Conservation (phyloP, 805 yeast genomes). For the Candida ipomoeae region DNA sequence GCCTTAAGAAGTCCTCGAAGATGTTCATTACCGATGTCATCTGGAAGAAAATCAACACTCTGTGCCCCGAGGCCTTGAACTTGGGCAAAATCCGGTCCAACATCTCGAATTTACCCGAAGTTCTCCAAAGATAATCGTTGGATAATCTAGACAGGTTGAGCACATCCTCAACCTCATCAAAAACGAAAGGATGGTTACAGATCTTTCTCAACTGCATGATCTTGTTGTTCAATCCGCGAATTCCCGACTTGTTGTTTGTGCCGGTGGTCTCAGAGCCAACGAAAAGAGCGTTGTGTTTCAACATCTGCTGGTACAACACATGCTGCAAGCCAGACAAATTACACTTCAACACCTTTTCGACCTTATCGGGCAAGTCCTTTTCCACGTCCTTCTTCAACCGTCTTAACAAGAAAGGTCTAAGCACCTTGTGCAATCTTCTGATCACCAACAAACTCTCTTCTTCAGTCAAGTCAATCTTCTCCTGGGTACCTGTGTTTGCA, state of each 20-base stretch:
- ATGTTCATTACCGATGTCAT: constrained; percentile 90
- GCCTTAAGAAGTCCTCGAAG: constrained; percentile 77
- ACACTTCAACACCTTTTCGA: constrained; percentile 79
- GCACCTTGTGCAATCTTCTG: constrained; percentile 80
- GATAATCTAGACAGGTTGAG: constrained; percentile 61
- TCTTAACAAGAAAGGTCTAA: constrained; percentile 79
- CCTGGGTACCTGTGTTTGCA: constrained; percentile 80
- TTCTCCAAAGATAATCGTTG: constrained; percentile 68
- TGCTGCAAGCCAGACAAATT: constrained; percentile 69
- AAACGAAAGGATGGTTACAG: constrained; percentile 85
- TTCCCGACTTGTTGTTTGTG: constrained; percentile 49
- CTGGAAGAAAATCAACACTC: constrained; percentile 79
- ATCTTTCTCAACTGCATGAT: constrained; percentile 83
- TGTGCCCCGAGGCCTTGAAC: constrained; percentile 67
- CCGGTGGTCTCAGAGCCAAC: constrained; percentile 60
- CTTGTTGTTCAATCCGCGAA: constrained; percentile 75
- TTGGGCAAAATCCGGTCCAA: constrained; percentile 73
- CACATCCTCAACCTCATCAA: constrained; percentile 73
- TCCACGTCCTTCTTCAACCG: constrained; percentile 85
- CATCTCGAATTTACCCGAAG: constrained; percentile 76
- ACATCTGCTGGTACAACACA: constrained; percentile 71
- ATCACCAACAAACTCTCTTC: constrained; percentile 81
- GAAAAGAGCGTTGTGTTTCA: constrained; percentile 65
- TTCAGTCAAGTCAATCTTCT: constrained; percentile 74
- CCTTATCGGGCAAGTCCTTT: constrained; percentile 79